These are phyloP conservation scores for Gastrolobium villosum DNA, from an alignment of 306 rosid genomes.

Conservation along the genomic window DNA sequence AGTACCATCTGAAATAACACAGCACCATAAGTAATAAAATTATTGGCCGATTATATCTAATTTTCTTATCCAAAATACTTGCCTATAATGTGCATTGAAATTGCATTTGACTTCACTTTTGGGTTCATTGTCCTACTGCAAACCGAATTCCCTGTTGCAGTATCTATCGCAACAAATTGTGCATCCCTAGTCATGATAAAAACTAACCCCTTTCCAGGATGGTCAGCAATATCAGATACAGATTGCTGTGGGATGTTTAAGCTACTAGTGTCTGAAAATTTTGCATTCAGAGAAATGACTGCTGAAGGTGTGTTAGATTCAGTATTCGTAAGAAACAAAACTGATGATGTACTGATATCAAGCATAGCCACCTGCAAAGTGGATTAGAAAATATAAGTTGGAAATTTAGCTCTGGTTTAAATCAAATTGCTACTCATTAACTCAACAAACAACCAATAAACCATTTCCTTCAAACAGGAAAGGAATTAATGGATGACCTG, in stretches of 20 bases:
- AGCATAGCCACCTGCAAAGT: conserved; percentile 85
- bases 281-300: conserved; percentile 65
- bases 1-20: conserved; percentile 62
- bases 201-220: conserved; percentile 58
- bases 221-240: conserved; percentile 53
- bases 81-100: conserved; percentile 80
- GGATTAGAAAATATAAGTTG: conserved; percentile 47
- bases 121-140: conserved; percentile 56
- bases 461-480: conserved; percentile 28
- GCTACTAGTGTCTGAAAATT: conserved; percentile 59
- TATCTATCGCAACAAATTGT: conserved; percentile 61
- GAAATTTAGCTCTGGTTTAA: conserved; percentile 38
- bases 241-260: conserved; percentile 55
- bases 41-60: conserved; percentile 26
- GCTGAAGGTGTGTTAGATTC: conserved; percentile 65
- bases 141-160: conserved; percentile 62
- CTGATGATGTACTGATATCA: conserved; percentile 66
- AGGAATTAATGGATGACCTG: conserved; percentile 44
- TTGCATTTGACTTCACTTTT: conserved; percentile 59
- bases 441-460: conserved; percentile 25
- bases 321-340: conserved; percentile 68
- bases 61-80: conserved; percentile 54
- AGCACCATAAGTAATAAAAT: conserved; percentile 34
- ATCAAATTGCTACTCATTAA: conserved; percentile 40
- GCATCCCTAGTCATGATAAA: conserved; percentile 68